phyloP scores from a whole-genome alignment of 2,329 filamentous ascomycete genomes.

The Thielaviopsis musarum region DNA sequence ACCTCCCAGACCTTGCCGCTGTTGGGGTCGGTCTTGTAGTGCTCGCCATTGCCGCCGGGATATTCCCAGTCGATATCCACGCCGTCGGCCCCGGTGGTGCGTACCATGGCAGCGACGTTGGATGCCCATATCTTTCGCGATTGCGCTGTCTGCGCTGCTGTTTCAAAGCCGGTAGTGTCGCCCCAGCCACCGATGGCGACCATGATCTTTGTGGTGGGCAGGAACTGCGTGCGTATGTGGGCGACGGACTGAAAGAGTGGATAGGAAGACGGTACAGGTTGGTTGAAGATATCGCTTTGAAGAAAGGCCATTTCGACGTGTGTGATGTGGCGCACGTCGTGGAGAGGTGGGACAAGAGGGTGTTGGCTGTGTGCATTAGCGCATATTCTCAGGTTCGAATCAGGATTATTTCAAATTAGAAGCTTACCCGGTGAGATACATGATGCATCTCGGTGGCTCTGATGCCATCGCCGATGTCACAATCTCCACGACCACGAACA shows the following conservation, averaged over 20 bases:
- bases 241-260: conserved; percentile 36
- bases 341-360: conserved; percentile 22
- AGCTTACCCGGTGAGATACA: background rate
- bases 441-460: background rate
- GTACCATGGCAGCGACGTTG: conserved; percentile 47
- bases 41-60: conserved; percentile 47
- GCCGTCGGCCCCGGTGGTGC: conserved; percentile 47
- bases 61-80: conserved; percentile 50
- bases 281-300: conserved; percentile 34
- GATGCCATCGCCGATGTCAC: background rate
- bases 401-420: background rate
- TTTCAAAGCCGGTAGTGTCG: conserved; percentile 45
- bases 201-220: conserved; percentile 40
- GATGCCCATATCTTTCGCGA: conserved; percentile 42
- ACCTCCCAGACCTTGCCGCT: conserved; percentile 43
- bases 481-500: background rate
- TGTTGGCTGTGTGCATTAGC: conserved; percentile 26
- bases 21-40: conserved; percentile 51
- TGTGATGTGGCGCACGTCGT: conserved; percentile 29
- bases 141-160: conserved; percentile 32
- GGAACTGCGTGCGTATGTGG: conserved; percentile 23
- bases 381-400: background rate
- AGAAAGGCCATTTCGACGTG: conserved; percentile 44
- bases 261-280: conserved; percentile 22
- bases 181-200: conserved; percentile 65